A percentile compares a stretch with the other conserved stretches of the same genome.
Evolutionary conservation across 2,329 filamentous ascomycete genomes (phyloP).

Genomic region (Diaporthe sp.): DNA sequence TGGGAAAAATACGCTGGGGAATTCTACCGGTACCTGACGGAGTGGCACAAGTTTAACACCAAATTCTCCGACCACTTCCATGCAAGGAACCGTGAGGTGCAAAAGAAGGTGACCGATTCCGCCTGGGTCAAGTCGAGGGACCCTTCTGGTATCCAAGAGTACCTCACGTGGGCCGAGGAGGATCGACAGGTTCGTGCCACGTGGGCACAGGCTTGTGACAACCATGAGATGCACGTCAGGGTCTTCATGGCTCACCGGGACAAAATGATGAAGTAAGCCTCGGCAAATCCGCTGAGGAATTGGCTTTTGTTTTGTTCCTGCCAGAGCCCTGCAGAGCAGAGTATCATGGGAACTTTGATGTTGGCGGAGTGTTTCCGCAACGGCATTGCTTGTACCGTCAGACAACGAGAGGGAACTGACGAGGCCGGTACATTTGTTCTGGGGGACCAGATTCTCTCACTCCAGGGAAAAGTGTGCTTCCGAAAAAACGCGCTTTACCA

Average conservation of each 20-base stretch:
- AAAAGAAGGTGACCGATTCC: constrained; percentile 50
- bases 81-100: constrained; percentile 58
- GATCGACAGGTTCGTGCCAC: constrained; percentile 71
- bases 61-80: constrained; percentile 67
- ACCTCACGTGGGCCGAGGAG: constrained; percentile 69
- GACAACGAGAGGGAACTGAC: not conserved
- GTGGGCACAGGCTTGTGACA: constrained; percentile 69
- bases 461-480: not conserved
- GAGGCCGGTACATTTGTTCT: not conserved
- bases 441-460: not conserved
- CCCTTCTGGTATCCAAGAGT: constrained; percentile 63
- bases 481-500: not conserved
- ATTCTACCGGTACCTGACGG: constrained; percentile 64
- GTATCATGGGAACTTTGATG: not conserved
- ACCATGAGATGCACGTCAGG: constrained; percentile 68
- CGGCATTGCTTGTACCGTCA: not conserved
- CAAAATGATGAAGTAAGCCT: constrained; percentile 52
- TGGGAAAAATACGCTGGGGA: constrained; percentile 64
- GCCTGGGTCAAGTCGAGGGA: constrained; percentile 56
- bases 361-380: not conserved
- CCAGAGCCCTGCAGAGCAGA: not conserved
- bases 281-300: not conserved
- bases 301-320: not conserved
- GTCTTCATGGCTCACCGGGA: constrained; percentile 64
- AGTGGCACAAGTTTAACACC: constrained; percentile 62